Evolutionary conservation across 179 eudicot genomes (phyloP), one percentile per base, ranked within the genome.

Genomic region (Camellia oleifera): DNA sequence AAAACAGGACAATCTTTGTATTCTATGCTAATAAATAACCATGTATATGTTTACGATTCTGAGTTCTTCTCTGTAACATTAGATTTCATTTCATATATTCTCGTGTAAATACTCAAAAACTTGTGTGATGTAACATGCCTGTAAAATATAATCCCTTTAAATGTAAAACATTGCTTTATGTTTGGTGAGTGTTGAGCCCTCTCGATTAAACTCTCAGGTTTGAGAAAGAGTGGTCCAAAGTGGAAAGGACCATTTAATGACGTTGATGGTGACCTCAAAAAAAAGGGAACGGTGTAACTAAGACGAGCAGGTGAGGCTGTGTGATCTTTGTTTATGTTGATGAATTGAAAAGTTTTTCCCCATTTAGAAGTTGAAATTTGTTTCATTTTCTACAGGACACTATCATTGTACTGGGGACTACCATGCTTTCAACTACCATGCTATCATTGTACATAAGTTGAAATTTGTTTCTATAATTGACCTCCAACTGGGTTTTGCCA

Each of bases 351-450:
- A 63, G 13, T 12, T 26, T 76, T 69, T 63, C 71, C 70, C 42
- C 2, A 20, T 62, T 5, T 52, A 12, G 71, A 11, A 62, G 68
- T 75, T 4, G 42, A 63, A 63, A 61, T 61, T 10, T 62, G 69
- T 61, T 12, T 23, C 79, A 20, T 45, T 20, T 63, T 46, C 63
- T 76, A 11, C 3, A 23, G 57, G 60, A 70, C 70, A 63, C 23
- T 40, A 76, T 76, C 58, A 76, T 76, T 12, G 45, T 76, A 18
- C 53, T 46, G 58, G 60, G 78, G 79, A 63, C 79, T 76, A 48
- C 58, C 50, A 12, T 76, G 69, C 70, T 46, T 48, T 63, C 79
- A 48, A 62, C 70, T 26, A 76, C 70, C 20, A 45, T 52, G 72
- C 70, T 26, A 76, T 58, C 20, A 45, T 52, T 52, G 72, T 45